Evolutionary conservation across 306 rosid species (phyloP), one percentile per base, ranked within the genome.

Genomic region (Psophocarpus tetragonolobus): DNA sequence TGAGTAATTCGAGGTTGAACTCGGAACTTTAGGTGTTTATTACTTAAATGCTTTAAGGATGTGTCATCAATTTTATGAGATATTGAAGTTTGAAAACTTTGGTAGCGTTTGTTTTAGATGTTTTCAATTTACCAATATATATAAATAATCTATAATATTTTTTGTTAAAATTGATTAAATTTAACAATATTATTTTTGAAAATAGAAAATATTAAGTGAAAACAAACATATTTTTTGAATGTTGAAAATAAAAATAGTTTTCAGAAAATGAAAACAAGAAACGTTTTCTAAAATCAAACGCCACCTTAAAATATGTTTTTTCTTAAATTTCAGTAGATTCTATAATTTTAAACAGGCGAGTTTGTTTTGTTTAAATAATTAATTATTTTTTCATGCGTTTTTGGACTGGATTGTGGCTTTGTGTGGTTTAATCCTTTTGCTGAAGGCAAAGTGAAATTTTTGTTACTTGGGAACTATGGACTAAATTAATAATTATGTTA

Each of bases 1-100:
- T 74, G 38, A 27, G 14, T 4, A 9, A 23, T 32, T 78, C 75
- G 64, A 39, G 78, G 30, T 73, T 77, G 79, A 77, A 62, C 29
- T 33, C 44, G 38, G 30, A 27, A 54, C 18, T 65, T 41, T 58
- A 48, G 20, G 53, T 71, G 63, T 32, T 9, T 38, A 73, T 23
- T 53, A 50, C 50, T 6, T 10, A 4, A 50, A 20, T 7, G 13
- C 69, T 45, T 61, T 51, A 24, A 15, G 17, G 4, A 21, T 42
- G 65, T n/a, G 17, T 20, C 48, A 44, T 17, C 18, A 5, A 57
- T 50, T 50, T 41, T 30, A 32, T 14, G 14, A 14, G 21, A 14
- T 21, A 15, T 65, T 12, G 58, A 53, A 42, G 71, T 68, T 74
- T 76, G 15, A 15, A 53, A 42, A 53, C 30, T 48, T n/a, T n/a